Base-by-base conservation (phyloP, 2,329 filamentous ascomycete genomes). In the Aspergillus pseudotamarii region DNA sequence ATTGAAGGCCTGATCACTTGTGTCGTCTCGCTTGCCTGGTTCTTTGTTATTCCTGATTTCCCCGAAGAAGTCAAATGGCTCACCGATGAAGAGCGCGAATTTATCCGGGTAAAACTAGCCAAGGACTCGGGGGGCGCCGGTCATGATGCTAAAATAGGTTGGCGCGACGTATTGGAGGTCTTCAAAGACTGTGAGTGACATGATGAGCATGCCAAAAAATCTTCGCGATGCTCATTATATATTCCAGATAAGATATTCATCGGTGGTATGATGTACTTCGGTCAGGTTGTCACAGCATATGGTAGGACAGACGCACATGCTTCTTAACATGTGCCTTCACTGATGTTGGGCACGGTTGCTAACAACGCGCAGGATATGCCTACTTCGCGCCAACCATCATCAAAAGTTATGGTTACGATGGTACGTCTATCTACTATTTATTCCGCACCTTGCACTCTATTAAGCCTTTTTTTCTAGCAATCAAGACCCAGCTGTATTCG, bases 251-350 rank as follows among this genome's bases (percentile, higher is more conserved):
- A 91, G 76, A 84, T 93, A 69, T 86, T 91, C 70, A 76, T 93
- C 16, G 91, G 89, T 51, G 90, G 89, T 0, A 83, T 93, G 75
- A 93, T 93, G 90, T 94, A 94, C 78, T 89, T 94, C 70, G 91
- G 91, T 12, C 83, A 93, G 64, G 88, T 93, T 68, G 90, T 94
- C 1, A 90, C 91, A 0, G 90, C 89, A 5, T 93, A 93, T 73
- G 84, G 89, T 70, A 65, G 55, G 70, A 66, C 32, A 45, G 41
- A 12, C 51, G 5, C 12, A 38, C 9, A 21, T 38, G 8, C 32
- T 41, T 50, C 3, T 36, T 36, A 30, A 26, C 5, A 23, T 48
- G 34, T 21, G 50, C 34, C 54, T 59, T 16, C 10, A 28, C 26
- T 28, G 46, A 19, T 50, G 46, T 30, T 16, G 26, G 32, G 12